These are phyloP conservation scores for Melocanna baccifera DNA, from an alignment of 176 grass and related monocot species.

Conservation along the genomic window DNA sequence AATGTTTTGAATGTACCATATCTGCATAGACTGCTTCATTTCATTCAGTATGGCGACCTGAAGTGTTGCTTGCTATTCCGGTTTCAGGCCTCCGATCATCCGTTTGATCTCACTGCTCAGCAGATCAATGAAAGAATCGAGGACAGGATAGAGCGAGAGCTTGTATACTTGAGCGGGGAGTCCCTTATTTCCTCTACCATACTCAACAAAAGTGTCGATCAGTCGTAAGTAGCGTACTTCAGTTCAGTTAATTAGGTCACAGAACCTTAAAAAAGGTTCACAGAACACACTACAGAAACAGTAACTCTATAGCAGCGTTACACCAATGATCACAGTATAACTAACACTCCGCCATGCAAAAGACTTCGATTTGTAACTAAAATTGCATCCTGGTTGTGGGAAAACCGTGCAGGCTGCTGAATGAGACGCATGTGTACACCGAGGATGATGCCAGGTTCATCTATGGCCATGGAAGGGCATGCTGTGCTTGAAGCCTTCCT, in stretches of 20 bases:
- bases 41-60: neutral
- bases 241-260: neutral
- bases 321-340: neutral
- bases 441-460: slow-evolving; percentile 76
- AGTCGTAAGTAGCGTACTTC: slow-evolving; percentile 42
- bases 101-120: slow-evolving; percentile 48
- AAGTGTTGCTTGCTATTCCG: neutral
- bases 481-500: neutral
- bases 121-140: slow-evolving; percentile 63
- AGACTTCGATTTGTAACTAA: neutral
- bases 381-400: neutral
- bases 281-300: neutral
- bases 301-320: too few relatives aligned
- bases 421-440: slow-evolving; percentile 76
- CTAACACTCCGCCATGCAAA: neutral
- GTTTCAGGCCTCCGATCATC: slow-evolving; percentile 69
- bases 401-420: slow-evolving; percentile 46
- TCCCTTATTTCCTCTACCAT: slow-evolving; percentile 64
- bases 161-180: slow-evolving; percentile 65
- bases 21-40: neutral
- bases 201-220: slow-evolving; percentile 68
- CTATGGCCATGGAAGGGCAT: slow-evolving; percentile 61
- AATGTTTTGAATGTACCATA: neutral
- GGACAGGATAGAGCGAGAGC: slow-evolving; percentile 46
- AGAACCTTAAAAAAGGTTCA: neutral